Base-by-base conservation (phyloP, 2,329 filamentous ascomycete species). In the Sporothrix mexicana region DNA sequence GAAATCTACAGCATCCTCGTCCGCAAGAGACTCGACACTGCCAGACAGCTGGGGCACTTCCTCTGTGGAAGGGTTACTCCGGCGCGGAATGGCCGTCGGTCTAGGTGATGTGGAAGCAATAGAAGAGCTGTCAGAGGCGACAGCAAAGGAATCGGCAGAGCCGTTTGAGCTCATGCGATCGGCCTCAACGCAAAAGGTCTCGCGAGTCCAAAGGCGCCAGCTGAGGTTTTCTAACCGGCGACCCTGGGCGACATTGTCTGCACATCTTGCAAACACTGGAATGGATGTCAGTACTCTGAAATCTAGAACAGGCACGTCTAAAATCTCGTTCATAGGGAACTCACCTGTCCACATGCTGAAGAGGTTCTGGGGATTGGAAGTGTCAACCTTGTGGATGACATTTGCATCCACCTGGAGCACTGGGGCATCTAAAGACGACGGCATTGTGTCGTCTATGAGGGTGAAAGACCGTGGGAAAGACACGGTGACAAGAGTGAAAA, bases 301-400 rank as follows among this genome's bases (percentile, higher is more conserved):
- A 36, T 36, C 30, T 36, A 36, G 30, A 5, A 4, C 30, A 36
- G 3, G 30, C 7, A 36, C 7, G 30, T 36, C 30, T 36, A 7
- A 36, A 4, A 36, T 36, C 30, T 36, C 30, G 30, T 36, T 36
- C 30, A 36, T 6, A 36, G 61, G 74, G 25, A 57, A 87, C 93
- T 88, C 84, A 97, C 94, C 93, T 81, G 94, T 95, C 94, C 95
- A 97, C 89, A 98, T 97, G 85, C 93, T 95, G 84, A 96, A 97
- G 69, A 98, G 89, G 80, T 95, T 97, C 83, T 97, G 93, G 41
- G 93, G 91, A 81, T 97, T 97, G 77, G 92, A 88, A 0, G 95
- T 97, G 83, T 98, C 95, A 79, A 98, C 94, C 81, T 97, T 94
- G 86, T 96, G 93, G 81, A 99, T 95, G 77, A 95, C 92, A 80